Evolutionary conservation across 495 filamentous ascomycete species (phyloP), one percentile per base, ranked within the genome.

Genomic region (Lichenothelia convexa): DNA sequence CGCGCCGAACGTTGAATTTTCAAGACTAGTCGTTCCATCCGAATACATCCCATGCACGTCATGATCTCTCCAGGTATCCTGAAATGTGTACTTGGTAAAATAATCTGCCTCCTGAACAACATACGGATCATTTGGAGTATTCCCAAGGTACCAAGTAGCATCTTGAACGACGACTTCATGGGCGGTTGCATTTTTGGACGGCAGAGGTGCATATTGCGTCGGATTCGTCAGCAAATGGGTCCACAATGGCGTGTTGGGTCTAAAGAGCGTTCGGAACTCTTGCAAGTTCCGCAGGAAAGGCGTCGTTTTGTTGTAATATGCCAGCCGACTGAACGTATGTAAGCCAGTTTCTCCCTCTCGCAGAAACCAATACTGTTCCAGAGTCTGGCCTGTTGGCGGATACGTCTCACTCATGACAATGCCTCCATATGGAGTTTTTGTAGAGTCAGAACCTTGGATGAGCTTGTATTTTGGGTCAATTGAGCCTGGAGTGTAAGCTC

Each of bases 51-150:
- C 70, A 36, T 74, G 68, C 1, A 69, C 57, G 23, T 52, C 54
- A 18, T 68, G 67, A 37, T 64, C 59, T 32, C 67, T 53, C 64
- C 65, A 71, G 2, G 59, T 47, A 26, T 62, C 63, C 0, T 57
- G 49, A 33, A 73, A 73, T 0, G 64, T 62, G 38, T 73, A 72
- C 39, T 73, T 73, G 13, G 67, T 71, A 34, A 71, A 72, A 40
- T 70, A 73, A 34, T 70, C 61, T 0, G 65, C 59, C 30, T 64
- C 61, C 30, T 68, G 56, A 4, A 53, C 43, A 8, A 64, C 61
- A 43, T 71, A 71, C 1, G 56, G 41, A 45, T 73, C 67, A 27
- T 51, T 43, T 0, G 63, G 56, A 0, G 63, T 60, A 32, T 65
- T 64, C 27, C 61, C 64, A 12, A 72, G 54, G 38, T 63, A 61